Percentiles rank a stretch among this genome's conserved stretches.
Conservation (phyloP, 78 protist genomes). For the Dictyostelium brefeldianum region DNA sequence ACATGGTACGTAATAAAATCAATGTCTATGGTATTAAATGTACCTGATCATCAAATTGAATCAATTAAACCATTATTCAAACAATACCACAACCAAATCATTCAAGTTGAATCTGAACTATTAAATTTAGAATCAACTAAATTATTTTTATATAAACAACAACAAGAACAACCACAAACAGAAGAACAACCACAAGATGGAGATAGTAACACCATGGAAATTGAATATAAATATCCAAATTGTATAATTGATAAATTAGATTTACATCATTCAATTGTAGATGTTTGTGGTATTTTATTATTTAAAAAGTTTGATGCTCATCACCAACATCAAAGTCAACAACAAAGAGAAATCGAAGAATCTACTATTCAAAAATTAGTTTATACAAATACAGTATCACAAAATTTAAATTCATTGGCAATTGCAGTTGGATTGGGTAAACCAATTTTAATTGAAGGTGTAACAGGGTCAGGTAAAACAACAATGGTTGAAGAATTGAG, state of each 20-base stretch:
- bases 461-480: conserved; percentile 96
- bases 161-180: background rate
- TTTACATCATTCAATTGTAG: conserved; percentile 31
- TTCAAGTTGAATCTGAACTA: conserved; percentile 55
- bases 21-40: conserved; percentile 48
- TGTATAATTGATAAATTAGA: conserved; percentile 24
- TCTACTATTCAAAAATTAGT: conserved; percentile 32
- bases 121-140: conserved; percentile 38
- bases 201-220: background rate
- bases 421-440: conserved; percentile 83
- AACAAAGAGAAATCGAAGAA: background rate
- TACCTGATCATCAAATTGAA: conserved; percentile 30
- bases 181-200: background rate
- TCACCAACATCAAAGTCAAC: background rate
- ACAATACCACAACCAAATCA: conserved; percentile 42
- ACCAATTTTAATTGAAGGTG: conserved; percentile 93
- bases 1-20: conserved; percentile 68
- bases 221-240: conserved; percentile 5
- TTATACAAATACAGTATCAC: conserved; percentile 79
- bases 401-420: conserved; percentile 87
- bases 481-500: conserved; percentile 89
- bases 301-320: conserved; percentile 31
- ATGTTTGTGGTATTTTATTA: conserved; percentile 79
- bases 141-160: conserved; percentile 30
- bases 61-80: conserved; percentile 18